These are phyloP conservation scores for Thraustochytrium sp. DNA, from an alignment of 352 stramenopile genomes.

Conservation along the genomic window DNA sequence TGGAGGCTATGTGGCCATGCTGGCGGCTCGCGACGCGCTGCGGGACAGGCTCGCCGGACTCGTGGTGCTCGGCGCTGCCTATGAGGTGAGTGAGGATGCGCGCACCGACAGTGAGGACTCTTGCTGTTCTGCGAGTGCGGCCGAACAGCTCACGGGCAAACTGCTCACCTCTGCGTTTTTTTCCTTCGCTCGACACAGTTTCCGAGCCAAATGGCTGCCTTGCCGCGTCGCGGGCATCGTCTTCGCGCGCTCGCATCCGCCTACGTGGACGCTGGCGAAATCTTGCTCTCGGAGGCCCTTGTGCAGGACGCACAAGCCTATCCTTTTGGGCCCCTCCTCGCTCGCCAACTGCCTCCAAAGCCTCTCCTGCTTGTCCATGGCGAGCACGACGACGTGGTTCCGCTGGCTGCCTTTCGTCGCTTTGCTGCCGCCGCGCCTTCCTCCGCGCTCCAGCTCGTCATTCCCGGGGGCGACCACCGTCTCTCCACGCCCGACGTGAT, in stretches of 20 bases:
- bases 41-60: not conserved
- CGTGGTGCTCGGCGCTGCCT: not conserved
- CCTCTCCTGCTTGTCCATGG: not conserved
- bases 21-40: not conserved
- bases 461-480: not conserved
- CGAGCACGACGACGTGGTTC: not conserved
- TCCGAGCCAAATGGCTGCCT: not conserved
- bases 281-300: not conserved
- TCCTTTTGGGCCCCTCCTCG: not conserved
- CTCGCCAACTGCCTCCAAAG: not conserved
- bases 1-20: not conserved
- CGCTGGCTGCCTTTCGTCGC: not conserved
- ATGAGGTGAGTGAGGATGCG: not conserved
- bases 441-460: not conserved
- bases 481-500: not conserved
- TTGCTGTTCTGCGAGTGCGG: not conserved
- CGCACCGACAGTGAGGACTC: not conserved
- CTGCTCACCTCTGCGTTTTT: too few species aligned
- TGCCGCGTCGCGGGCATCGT: not conserved
- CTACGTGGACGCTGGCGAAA: not conserved
- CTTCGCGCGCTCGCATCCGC: not conserved
- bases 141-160: too few species aligned
- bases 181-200: conserved; percentile 4
- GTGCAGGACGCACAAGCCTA: not conserved
- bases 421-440: not conserved